Evolutionary conservation across 106 monocot genomes (phyloP).

Genomic region (Chionographis japonica): DNA sequence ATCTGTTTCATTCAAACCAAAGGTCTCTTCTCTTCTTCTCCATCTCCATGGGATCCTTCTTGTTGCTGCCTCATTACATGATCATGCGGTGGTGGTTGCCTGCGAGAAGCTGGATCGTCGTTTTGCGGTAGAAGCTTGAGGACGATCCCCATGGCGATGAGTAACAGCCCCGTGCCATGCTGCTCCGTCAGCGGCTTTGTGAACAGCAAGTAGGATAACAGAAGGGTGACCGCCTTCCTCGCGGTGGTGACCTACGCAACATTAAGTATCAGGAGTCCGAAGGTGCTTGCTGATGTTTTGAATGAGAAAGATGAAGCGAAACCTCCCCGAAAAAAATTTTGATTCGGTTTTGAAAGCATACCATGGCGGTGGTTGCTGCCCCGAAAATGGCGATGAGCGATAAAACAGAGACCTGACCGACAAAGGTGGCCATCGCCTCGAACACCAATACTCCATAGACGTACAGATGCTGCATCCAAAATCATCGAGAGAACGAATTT

Average conservation of each 20-base stretch:
- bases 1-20: conserved; percentile 16
- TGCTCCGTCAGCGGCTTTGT: conserved; percentile 65
- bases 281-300: too few species aligned
- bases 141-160: conserved; percentile 56
- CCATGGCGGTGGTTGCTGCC: conserved; percentile 89
- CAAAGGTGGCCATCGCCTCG: conserved; percentile 81
- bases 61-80: conserved; percentile 5
- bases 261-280: background rate
- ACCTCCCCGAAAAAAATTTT: too few species aligned
- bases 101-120: conserved; percentile 6
- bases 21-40: conserved; percentile 24
- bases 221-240: conserved; percentile 55
- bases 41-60: background rate
- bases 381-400: conserved; percentile 88
- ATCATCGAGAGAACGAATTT: background rate
- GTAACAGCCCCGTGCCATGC: conserved; percentile 50
- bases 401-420: conserved; percentile 82
- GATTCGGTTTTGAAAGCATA: conserved; percentile 1
- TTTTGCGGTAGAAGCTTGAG: conserved; percentile 52
- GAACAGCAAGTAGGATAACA: conserved; percentile 58
- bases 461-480: conserved; percentile 55
- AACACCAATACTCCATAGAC: conserved; percentile 77
- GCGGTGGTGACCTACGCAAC: conserved; percentile 45
- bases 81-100: conserved; percentile 2
- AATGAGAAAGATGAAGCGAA: too few species aligned